Conservation (phyloP, 768 basidiomycete species). For the Mycena albidolilacea region DNA sequence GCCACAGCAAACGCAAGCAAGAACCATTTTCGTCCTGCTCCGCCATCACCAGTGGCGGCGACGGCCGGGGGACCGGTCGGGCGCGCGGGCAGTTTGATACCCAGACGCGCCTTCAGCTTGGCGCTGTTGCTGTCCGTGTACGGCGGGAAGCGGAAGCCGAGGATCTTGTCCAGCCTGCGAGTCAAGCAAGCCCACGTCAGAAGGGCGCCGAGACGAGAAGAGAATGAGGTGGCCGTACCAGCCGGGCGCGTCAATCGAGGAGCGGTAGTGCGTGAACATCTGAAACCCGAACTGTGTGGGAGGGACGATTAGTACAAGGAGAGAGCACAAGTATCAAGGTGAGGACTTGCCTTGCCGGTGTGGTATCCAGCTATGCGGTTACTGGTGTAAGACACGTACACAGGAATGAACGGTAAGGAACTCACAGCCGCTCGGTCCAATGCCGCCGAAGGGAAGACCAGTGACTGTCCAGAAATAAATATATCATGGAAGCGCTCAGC, state of each 20-base stretch:
- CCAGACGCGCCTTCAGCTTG: slow-evolving; percentile 43
- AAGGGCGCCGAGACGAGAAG: slow-evolving; percentile 49
- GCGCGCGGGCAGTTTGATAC: slow-evolving; percentile 59
- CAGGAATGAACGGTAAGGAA: slow-evolving; percentile 8
- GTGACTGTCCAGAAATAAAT: slow-evolving; percentile 53
- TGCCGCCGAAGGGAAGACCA: slow-evolving; percentile 82
- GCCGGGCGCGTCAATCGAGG: slow-evolving; percentile 71
- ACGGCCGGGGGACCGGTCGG: slow-evolving; percentile 57
- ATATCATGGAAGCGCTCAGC: neutral
- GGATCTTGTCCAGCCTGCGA: slow-evolving; percentile 63
- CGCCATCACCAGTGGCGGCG: slow-evolving; percentile 34
- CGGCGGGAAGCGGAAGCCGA: slow-evolving; percentile 74
- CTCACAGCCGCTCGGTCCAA: slow-evolving; percentile 82
- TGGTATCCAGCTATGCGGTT: slow-evolving; percentile 71
- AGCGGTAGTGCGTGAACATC: slow-evolving; percentile 81
- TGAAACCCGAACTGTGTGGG: slow-evolving; percentile 69
- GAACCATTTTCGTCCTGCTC: slow-evolving; percentile 61
- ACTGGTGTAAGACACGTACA: neutral
- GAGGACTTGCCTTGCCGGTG: slow-evolving; percentile 67
- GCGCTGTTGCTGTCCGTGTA: slow-evolving; percentile 61
- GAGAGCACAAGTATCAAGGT: neutral
- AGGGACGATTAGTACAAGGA: neutral
- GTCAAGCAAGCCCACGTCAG: slow-evolving; percentile 35
- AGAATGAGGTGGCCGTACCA: slow-evolving; percentile 57
- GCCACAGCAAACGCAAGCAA: slow-evolving; percentile 62